A percentile compares a stretch with the other conserved stretches of the same genome.
phyloP scores from a whole-genome alignment of 2,329 filamentous ascomycete species.

The Diplodia sapinea region DNA sequence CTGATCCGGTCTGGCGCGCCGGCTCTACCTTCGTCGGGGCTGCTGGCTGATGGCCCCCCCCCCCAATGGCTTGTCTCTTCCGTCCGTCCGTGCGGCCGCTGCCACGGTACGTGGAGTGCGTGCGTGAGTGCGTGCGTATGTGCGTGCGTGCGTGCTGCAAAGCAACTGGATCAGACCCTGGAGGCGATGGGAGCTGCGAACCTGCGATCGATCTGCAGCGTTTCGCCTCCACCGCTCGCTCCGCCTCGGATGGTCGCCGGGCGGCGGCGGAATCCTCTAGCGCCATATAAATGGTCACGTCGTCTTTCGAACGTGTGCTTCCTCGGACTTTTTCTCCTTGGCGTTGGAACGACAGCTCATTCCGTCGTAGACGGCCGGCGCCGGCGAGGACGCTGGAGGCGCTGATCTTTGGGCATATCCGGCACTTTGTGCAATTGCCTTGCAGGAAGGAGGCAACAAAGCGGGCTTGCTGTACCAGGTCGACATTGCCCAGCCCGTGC shows the following conservation, averaged over 20 bases:
- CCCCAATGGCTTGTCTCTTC: too few relatives aligned
- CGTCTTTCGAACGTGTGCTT: neutral
- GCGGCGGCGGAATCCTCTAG: neutral
- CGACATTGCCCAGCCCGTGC: neutral
- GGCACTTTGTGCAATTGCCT: neutral
- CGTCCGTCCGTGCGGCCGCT: neutral
- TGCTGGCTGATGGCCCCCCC: too few relatives aligned
- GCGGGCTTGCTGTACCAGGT: neutral
- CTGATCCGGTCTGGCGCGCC: neutral
- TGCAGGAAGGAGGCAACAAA: neutral
- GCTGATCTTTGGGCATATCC: conserved; percentile 1
- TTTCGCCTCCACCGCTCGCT: neutral
- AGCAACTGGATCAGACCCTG: neutral
- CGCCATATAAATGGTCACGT: neutral
- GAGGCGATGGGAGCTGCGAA: neutral
- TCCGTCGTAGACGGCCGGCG: neutral
- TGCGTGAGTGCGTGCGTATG: too few relatives aligned
- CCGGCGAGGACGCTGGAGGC: neutral
- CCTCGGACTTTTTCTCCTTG: neutral
- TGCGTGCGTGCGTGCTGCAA: conserved; percentile 12
- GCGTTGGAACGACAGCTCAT: neutral
- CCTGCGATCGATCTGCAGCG: conserved; percentile 21
- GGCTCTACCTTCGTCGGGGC: too few relatives aligned
- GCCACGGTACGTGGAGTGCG: too few relatives aligned
- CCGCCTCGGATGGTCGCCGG: neutral